These are phyloP conservation scores for Ascochyta clinopodiicola DNA, from an alignment of 2,329 filamentous ascomycete genomes.

Conservation along the genomic window DNA sequence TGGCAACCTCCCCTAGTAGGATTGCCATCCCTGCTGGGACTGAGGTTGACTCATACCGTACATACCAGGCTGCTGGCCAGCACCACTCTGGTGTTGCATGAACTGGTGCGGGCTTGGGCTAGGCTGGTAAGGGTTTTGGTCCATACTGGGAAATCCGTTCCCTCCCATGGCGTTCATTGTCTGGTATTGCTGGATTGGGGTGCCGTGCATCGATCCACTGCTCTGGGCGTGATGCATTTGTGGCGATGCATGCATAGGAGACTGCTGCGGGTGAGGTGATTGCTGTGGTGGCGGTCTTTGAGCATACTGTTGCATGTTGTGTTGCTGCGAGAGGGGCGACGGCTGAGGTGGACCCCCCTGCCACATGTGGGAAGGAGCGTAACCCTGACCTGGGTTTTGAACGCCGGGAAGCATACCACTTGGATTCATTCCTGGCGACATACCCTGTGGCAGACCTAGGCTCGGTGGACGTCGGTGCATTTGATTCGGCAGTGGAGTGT, in stretches of 20 bases:
- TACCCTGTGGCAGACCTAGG: slow-evolving; percentile 49
- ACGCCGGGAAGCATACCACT: slow-evolving; percentile 47
- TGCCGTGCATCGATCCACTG: slow-evolving; percentile 51
- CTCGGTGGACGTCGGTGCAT: slow-evolving; percentile 72
- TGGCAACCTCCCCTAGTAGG: slow-evolving; percentile 32
- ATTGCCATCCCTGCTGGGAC: slow-evolving; percentile 52
- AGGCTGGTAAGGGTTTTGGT: slow-evolving; percentile 57
- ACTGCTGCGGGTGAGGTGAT: slow-evolving; percentile 55
- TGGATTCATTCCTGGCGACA: slow-evolving; percentile 45
- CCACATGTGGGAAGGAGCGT: slow-evolving; percentile 57
- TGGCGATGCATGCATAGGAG: slow-evolving; percentile 58
- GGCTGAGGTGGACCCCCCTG: slow-evolving; percentile 55
- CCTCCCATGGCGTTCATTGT: slow-evolving; percentile 55
- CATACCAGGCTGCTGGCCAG: slow-evolving; percentile 58
- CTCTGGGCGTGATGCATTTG: slow-evolving; percentile 55
- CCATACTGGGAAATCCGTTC: slow-evolving; percentile 54
- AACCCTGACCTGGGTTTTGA: slow-evolving; percentile 56
- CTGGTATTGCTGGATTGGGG: slow-evolving; percentile 54
- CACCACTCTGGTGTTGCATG: slow-evolving; percentile 52
- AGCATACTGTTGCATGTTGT: slow-evolving; percentile 54
- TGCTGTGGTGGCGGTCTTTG: slow-evolving; percentile 52
- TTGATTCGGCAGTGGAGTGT: slow-evolving; percentile 66
- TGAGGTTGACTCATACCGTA: slow-evolving; percentile 58
- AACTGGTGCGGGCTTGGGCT: slow-evolving; percentile 56
- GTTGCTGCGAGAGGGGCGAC: slow-evolving; percentile 56